phyloP scores from a whole-genome alignment of 345 rosid species.

The Noccaea caerulescens region DNA sequence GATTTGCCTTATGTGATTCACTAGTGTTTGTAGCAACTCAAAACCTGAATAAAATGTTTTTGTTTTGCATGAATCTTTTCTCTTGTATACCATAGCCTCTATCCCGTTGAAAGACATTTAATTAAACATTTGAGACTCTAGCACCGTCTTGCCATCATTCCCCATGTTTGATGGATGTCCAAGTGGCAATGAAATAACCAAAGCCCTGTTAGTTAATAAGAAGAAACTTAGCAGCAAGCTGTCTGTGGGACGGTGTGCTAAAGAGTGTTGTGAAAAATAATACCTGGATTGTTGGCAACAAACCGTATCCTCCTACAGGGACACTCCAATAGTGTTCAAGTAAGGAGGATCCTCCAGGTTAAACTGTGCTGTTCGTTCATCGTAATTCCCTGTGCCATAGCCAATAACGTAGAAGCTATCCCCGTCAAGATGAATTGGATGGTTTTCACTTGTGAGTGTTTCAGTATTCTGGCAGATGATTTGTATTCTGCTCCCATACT shows the following conservation, averaged over 20 bases:
- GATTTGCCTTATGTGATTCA: constrained; percentile 10
- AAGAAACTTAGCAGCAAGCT: constrained; percentile 31
- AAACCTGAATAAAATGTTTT: not conserved
- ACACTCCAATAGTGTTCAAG: constrained; percentile 88
- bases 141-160: constrained; percentile 74
- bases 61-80: not conserved
- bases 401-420: constrained; percentile 83
- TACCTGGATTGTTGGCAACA: constrained; percentile 83
- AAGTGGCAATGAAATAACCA: constrained; percentile 93
- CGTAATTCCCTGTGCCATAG: constrained; percentile 67
- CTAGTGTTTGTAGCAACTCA: constrained; percentile 18
- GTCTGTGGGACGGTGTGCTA: constrained; percentile 19
- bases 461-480: constrained; percentile 77
- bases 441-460: constrained; percentile 75
- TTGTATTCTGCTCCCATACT: constrained; percentile 72
- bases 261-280: constrained; percentile 15
- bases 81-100: constrained; percentile 26
- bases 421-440: constrained; percentile 91
- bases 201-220: constrained; percentile 52
- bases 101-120: constrained; percentile 30
- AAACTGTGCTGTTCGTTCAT: constrained; percentile 53
- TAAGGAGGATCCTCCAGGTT: constrained; percentile 83
- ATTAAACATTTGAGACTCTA: too few species aligned
- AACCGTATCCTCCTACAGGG: constrained; percentile 93
- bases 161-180: constrained; percentile 81